Percentiles rank a stretch among this genome's conserved stretches.
Evolutionary conservation across 2,329 filamentous ascomycete genomes (phyloP).

Genomic region (Penicillium sp.): DNA sequence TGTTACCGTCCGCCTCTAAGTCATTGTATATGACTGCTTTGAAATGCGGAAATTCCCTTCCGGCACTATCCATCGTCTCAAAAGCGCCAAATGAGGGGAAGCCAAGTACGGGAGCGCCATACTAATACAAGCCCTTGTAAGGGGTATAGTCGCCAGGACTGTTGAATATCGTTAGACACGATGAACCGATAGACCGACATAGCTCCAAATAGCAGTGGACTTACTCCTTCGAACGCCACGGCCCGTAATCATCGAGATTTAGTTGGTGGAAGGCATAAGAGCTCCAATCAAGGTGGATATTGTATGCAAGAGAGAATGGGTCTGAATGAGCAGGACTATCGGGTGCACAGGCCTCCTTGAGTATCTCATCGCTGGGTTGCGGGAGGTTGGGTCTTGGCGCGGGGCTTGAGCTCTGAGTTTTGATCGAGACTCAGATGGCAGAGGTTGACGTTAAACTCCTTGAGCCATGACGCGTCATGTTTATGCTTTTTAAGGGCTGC

Average conservation of each 20-base stretch:
- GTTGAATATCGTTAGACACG: neutral
- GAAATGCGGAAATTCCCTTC: neutral
- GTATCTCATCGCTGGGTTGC: neutral
- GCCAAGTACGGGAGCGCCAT: neutral
- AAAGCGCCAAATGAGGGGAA: neutral
- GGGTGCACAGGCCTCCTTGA: neutral
- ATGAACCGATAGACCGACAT: neutral
- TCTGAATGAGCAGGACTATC: neutral
- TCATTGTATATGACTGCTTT: neutral
- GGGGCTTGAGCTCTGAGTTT: neutral
- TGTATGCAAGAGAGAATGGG: neutral
- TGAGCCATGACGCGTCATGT: neutral
- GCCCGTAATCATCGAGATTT: rapidly evolving
- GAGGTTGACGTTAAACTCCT: neutral
- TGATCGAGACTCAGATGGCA: neutral
- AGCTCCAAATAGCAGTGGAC: neutral
- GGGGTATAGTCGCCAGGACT: neutral
- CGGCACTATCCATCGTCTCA: neutral
- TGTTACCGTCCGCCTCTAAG: neutral
- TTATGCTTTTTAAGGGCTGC: neutral
- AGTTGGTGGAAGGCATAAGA: neutral
- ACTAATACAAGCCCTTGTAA: neutral
- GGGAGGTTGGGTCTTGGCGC: neutral
- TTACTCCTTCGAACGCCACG: neutral
- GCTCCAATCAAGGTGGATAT: rapidly evolving